Percentiles rank a stretch among this genome's conserved stretches.
Conservation (phyloP, 2,329 filamentous ascomycete genomes). For the Emergomyces pasteurianus region DNA sequence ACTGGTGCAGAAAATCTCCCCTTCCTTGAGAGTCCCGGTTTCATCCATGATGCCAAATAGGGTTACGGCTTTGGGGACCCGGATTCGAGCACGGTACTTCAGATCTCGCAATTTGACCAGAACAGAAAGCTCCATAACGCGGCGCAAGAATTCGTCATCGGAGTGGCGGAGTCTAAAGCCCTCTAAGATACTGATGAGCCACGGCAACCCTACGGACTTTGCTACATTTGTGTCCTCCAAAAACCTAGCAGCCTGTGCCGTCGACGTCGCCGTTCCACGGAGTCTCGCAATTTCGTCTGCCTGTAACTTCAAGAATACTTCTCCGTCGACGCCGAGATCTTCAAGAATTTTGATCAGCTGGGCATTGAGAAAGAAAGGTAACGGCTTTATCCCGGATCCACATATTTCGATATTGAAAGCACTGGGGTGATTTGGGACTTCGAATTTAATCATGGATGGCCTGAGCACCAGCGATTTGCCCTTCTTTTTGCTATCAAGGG, state of each 20-base stretch:
- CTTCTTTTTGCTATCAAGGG: constrained; percentile 49
- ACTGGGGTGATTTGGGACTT: constrained; percentile 39
- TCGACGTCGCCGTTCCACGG: constrained; percentile 45
- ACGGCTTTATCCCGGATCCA: constrained; percentile 48
- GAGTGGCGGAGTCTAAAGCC: constrained; percentile 52
- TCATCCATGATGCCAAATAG: constrained; percentile 79
- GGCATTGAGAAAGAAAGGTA: constrained; percentile 61
- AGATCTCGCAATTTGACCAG: constrained; percentile 60
- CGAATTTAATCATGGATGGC: constrained; percentile 70
- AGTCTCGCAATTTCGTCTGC: constrained; percentile 49
- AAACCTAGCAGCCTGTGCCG: constrained; percentile 54
- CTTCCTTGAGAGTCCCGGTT: constrained; percentile 53
- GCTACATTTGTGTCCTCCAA: constrained; percentile 52
- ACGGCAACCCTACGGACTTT: constrained; percentile 46
- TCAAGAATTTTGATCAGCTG: constrained; percentile 80
- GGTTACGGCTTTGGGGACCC: constrained; percentile 57
- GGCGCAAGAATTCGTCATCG: constrained; percentile 56
- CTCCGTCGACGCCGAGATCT: constrained; percentile 51
- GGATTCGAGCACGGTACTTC: constrained; percentile 69
- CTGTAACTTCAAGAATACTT: constrained; percentile 56
- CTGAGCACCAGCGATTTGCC: constrained; percentile 53
- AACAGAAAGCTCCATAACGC: constrained; percentile 56
- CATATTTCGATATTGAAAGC: constrained; percentile 17
- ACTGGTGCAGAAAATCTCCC: constrained; percentile 55
- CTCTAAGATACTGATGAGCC: constrained; percentile 48